Conservation (phyloP, 352 stramenopile species). For the Aphanomyces cochlioides region DNA sequence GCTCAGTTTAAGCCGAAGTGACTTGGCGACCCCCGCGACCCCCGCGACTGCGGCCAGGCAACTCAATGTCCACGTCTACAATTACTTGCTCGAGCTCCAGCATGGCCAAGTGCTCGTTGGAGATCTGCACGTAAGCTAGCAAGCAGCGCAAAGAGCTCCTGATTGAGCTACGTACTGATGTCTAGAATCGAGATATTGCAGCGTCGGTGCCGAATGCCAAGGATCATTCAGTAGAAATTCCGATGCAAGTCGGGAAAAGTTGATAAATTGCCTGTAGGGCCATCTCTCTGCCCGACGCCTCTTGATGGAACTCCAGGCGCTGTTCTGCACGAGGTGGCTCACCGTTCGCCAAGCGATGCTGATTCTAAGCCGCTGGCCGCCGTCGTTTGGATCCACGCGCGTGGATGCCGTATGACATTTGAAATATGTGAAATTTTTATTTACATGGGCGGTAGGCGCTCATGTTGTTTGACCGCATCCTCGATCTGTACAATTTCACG, state of each 20-base stretch:
- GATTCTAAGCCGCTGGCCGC: slow-evolving; percentile 49
- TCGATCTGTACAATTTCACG: slow-evolving; percentile 28
- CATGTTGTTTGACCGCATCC: slow-evolving; percentile 25
- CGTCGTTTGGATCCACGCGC: slow-evolving; percentile 35
- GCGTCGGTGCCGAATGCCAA: no score
- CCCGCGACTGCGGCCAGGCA: no score
- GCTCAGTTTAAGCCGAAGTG: no score
- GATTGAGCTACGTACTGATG: no score
- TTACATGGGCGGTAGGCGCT: slow-evolving; percentile 14
- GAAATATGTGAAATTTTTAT: not conserved
- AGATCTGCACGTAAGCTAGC: not conserved
- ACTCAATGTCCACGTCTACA: not conserved
- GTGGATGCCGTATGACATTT: slow-evolving; percentile 12
- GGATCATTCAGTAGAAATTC: no score
- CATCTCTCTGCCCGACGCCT: slow-evolving; percentile 41
- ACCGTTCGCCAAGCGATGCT: slow-evolving; percentile 52
- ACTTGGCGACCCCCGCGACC: no score
- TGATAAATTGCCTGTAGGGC: no score
- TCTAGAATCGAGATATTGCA: no score
- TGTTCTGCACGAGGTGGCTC: slow-evolving; percentile 62
- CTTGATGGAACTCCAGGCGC: slow-evolving; percentile 71
- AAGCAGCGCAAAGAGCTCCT: no score
- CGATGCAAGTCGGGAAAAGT: no score
- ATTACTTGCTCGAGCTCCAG: slow-evolving; percentile 21
- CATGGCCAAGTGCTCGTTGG: not conserved